Evolutionary conservation across 225 moss, liverwort and hornwort genomes (phyloP).

Genomic region (Sphagnum contortum): DNA sequence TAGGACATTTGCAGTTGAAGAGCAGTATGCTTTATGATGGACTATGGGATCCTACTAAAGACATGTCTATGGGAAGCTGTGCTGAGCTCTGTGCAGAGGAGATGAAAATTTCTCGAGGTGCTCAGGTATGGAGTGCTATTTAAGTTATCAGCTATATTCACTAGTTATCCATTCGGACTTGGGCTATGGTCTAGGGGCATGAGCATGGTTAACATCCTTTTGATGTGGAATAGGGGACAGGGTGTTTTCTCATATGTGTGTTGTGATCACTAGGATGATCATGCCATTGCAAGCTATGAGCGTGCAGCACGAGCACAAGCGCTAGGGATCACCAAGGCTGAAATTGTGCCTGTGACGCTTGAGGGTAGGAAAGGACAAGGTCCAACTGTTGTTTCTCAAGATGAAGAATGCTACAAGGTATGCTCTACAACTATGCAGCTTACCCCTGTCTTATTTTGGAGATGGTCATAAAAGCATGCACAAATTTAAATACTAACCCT

Average conservation of each 20-base stretch:
- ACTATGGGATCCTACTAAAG: constrained; percentile 70
- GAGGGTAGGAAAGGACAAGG: constrained; percentile 41
- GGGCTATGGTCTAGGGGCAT: no score
- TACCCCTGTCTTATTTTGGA: no score
- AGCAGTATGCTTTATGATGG: constrained; percentile 74
- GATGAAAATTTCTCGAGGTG: constrained; percentile 59
- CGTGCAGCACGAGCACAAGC: constrained; percentile 72
- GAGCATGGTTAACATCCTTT: no score
- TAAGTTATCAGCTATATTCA: no score
- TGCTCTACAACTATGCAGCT: no score
- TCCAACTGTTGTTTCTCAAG: constrained; percentile 35
- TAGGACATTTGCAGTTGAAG: constrained; percentile 57
- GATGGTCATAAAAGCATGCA: no score
- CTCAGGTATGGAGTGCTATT: constrained; percentile 38
- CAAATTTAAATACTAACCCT: no score
- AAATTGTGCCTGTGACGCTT: constrained; percentile 58
- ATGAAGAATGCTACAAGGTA: constrained; percentile 91
- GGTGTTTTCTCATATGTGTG: not conserved
- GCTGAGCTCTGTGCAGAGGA: constrained; percentile 64
- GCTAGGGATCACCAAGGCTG: constrained; percentile 38
- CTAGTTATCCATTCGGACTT: no score
- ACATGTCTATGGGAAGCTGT: constrained; percentile 70
- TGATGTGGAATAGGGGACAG: no score
- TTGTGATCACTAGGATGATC: constrained; percentile 47
- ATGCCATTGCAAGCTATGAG: constrained; percentile 77